phyloP scores from a whole-genome alignment of 768 basidiomycete genomes.

The Boletus reticulatus region DNA sequence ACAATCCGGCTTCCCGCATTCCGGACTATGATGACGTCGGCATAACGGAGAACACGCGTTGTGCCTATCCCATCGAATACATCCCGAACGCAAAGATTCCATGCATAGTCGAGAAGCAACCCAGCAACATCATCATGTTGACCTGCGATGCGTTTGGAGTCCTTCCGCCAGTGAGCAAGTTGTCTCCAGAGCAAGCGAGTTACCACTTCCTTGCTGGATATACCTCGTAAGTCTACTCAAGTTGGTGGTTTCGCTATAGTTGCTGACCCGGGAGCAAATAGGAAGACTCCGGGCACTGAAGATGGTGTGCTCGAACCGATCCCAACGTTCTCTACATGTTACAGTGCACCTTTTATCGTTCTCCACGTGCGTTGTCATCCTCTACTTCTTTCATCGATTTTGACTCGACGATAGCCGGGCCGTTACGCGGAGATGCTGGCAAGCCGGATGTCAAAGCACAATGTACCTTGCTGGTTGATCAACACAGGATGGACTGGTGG shows the following conservation, averaged over 20 bases:
- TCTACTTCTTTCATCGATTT: neutral
- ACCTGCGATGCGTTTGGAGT: slow-evolving; percentile 99
- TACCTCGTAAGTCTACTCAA: slow-evolving; percentile 62
- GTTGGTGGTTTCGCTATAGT: neutral
- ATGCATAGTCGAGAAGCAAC: slow-evolving; percentile 82
- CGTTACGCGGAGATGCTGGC: slow-evolving; percentile 98
- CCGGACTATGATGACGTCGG: slow-evolving; percentile 96
- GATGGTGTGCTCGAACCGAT: slow-evolving; percentile 98
- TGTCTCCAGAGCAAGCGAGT: slow-evolving; percentile 92
- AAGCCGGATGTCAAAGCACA: slow-evolving; percentile 84
- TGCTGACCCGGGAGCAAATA: slow-evolving; percentile 29
- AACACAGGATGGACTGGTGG: slow-evolving; percentile 98
- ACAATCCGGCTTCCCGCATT: slow-evolving; percentile 74
- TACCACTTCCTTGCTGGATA: slow-evolving; percentile 98
- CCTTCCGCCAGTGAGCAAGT: slow-evolving; percentile 90
- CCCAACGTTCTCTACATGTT: slow-evolving; percentile 99
- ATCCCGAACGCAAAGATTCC: slow-evolving; percentile 96
- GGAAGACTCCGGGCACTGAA: slow-evolving; percentile 98
- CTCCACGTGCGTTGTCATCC: slow-evolving; percentile 62
- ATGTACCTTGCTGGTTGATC: slow-evolving; percentile 96
- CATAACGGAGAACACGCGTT: slow-evolving; percentile 99
- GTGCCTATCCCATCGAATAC: slow-evolving; percentile 97
- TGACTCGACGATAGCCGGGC: slow-evolving; percentile 54
- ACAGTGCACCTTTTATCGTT: slow-evolving; percentile 99
- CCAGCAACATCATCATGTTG: slow-evolving; percentile 94